Evolutionary conservation across 495 filamentous ascomycete species (phyloP).

Genomic region (Aspergillus cavernicola): DNA sequence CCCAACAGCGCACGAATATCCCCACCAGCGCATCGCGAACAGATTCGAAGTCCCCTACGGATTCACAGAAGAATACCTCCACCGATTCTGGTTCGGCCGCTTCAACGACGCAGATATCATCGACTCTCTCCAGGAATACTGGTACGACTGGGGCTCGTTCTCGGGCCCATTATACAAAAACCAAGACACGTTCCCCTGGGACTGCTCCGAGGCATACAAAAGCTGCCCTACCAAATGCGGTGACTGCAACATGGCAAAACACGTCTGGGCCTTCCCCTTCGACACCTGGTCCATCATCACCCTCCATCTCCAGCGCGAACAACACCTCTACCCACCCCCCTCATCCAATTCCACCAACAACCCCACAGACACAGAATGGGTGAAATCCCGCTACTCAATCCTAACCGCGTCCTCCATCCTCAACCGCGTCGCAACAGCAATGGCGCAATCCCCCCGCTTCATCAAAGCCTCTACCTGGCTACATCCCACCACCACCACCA

Average conservation of each 20-base stretch:
- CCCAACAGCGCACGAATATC: slow-evolving; percentile 13
- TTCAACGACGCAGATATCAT: slow-evolving; percentile 38
- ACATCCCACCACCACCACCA: no score
- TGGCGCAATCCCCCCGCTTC: slow-evolving; percentile 26
- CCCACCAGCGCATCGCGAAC: slow-evolving; percentile 8
- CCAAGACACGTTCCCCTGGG: slow-evolving; percentile 41
- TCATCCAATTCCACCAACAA: slow-evolving; percentile 16
- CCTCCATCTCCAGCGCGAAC: slow-evolving; percentile 29
- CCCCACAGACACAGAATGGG: slow-evolving; percentile 28
- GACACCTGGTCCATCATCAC: slow-evolving; percentile 38
- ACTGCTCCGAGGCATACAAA: slow-evolving; percentile 43
- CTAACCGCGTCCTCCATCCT: slow-evolving; percentile 29
- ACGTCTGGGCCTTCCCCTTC: slow-evolving; percentile 44
- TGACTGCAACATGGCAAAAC: slow-evolving; percentile 39
- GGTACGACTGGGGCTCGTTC: slow-evolving; percentile 43
- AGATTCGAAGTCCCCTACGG: slow-evolving; percentile 39
- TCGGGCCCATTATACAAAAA: slow-evolving; percentile 28
- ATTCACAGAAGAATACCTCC: slow-evolving; percentile 42
- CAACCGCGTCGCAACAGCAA: slow-evolving; percentile 27
- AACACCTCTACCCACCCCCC: slow-evolving; percentile 26
- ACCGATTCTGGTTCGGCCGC: slow-evolving; percentile 25
- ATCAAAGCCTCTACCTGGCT: slow-evolving; percentile 11
- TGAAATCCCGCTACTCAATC: slow-evolving; percentile 18
- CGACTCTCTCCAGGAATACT: slow-evolving; percentile 40
- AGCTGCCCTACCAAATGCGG: slow-evolving; percentile 30